Evolutionary conservation across 768 basidiomycete species (phyloP), one percentile per base, ranked within the genome.

Genomic region (Amanita thiersii): DNA sequence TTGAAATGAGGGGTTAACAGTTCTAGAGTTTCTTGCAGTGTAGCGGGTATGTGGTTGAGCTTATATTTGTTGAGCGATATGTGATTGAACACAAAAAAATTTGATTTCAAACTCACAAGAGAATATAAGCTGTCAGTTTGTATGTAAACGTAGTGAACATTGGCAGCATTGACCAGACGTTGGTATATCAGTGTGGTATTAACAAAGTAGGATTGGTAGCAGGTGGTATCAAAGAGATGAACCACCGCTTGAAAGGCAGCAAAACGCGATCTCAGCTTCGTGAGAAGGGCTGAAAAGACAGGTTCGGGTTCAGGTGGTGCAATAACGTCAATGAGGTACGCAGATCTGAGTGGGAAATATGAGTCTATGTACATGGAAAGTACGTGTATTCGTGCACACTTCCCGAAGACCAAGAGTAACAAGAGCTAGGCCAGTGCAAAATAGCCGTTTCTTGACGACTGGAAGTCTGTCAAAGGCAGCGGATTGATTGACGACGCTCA

Each of bases 171-270:
- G 17, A 33, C 33, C 19, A 57, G 25, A 4, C 51, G 49, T 17
- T 35, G 32, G 2, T 47, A 32, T 4, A 65, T 52, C 26, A 61
- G 48, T 2, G 40, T 39, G 19, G 49, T 43, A 49, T 80, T 77
- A 21, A 79, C 64, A 44, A 81, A 63, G 54, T 81, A 78, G 2
- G 73, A 70, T 49, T 81, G 79, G 10, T 62, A 57, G 3, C 71
- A 65, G 23, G 50, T 37, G 8, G 64, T 45, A 19, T 80, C 75
- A 34, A 70, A 64, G 33, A 77, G 45, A 47, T 75, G 63, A 24
- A 65, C 43, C 20, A 81, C 56, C 26, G 57, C 41, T 7, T 51
- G 28, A 54, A 81, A 81, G 12, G 47, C 32, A 5, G 52, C 7
- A 30, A 46, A 52, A 47, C 53, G 34, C 60, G 52, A 26, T 18